These are phyloP conservation scores for Shiraia sp. DNA, from an alignment of 2,329 filamentous ascomycete genomes.

Conservation along the genomic window DNA sequence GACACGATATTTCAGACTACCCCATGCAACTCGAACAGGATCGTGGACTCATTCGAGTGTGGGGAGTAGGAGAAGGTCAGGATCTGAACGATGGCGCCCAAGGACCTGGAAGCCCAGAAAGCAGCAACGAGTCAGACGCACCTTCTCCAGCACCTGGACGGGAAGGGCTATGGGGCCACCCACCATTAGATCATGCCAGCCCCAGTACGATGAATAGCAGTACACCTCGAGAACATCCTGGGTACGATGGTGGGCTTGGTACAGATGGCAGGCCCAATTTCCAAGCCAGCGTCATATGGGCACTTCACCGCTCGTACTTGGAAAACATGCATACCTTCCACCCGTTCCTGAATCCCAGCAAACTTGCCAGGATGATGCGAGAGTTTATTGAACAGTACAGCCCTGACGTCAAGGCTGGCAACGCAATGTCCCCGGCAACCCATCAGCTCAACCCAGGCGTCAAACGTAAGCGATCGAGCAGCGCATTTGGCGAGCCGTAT, in stretches of 20 bases:
- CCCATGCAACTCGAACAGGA: conserved; percentile 76
- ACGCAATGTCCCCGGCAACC: conserved; percentile 28
- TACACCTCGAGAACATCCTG: conserved; percentile 35
- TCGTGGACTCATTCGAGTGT: conserved; percentile 73
- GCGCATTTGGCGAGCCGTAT: conserved; percentile 28
- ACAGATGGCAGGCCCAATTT: conserved; percentile 59
- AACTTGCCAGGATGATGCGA: conserved; percentile 58
- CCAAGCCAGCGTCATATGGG: conserved; percentile 54
- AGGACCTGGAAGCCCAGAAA: conserved; percentile 37
- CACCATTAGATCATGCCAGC: conserved; percentile 47
- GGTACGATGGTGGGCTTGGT: conserved; percentile 55
- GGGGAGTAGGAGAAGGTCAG: conserved; percentile 76
- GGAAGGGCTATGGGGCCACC: conserved; percentile 56
- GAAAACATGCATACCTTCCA: conserved; percentile 65
- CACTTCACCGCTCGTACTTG: conserved; percentile 60
- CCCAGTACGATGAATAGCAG: conserved; percentile 26
- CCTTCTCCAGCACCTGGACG: conserved; percentile 47
- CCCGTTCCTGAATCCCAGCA: conserved; percentile 62
- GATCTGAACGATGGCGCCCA: conserved; percentile 58
- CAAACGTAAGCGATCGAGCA: conserved; percentile 43
- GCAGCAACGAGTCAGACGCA: conserved; percentile 45
- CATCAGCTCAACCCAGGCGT: conserved; percentile 29
- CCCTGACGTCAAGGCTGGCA: conserved; percentile 26
- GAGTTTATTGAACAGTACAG: conserved; percentile 46
- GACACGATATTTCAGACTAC: conserved; percentile 64